A percentile compares a stretch with the other conserved stretches of the same genome.
phyloP scores from a whole-genome alignment of 2,329 filamentous ascomycete genomes.

The Cadophora luteo-olivacea region DNA sequence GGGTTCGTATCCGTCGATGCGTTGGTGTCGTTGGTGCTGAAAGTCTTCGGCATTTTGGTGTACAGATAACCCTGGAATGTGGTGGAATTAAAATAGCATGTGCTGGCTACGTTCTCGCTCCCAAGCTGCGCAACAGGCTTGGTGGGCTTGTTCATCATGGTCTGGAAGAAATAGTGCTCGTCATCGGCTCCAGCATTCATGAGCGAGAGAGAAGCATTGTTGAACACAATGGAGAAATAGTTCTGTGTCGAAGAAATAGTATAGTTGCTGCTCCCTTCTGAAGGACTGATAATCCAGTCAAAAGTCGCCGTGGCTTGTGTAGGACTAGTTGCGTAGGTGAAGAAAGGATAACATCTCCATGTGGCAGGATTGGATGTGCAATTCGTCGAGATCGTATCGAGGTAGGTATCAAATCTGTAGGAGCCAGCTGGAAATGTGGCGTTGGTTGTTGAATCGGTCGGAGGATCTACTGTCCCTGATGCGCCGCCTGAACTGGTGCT shows the following conservation, averaged over 20 bases:
- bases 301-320: constrained; percentile 57
- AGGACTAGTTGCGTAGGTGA: constrained; percentile 52
- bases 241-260: constrained; percentile 62
- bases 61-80: constrained; percentile 64
- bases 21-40: constrained; percentile 46
- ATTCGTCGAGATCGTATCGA: constrained; percentile 57
- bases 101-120: constrained; percentile 52
- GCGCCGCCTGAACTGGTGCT: constrained; percentile 27
- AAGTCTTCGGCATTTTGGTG: constrained; percentile 56
- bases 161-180: constrained; percentile 65
- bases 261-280: constrained; percentile 50
- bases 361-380: constrained; percentile 65
- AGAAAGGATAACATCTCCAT: constrained; percentile 68
- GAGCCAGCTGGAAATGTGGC: constrained; percentile 63
- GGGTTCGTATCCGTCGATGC: constrained; percentile 35
- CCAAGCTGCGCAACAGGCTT: constrained; percentile 54
- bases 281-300: constrained; percentile 63
- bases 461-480: constrained; percentile 27
- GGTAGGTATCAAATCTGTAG: constrained; percentile 65
- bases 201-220: constrained; percentile 56
- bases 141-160: constrained; percentile 58
- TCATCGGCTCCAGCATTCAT: constrained; percentile 53
- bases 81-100: constrained; percentile 65
- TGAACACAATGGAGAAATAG: constrained; percentile 62
- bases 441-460: constrained; percentile 30